Evolutionary conservation across 805 yeast species (phyloP).

Genomic region (Cyberlindnera euphorbiae): DNA sequence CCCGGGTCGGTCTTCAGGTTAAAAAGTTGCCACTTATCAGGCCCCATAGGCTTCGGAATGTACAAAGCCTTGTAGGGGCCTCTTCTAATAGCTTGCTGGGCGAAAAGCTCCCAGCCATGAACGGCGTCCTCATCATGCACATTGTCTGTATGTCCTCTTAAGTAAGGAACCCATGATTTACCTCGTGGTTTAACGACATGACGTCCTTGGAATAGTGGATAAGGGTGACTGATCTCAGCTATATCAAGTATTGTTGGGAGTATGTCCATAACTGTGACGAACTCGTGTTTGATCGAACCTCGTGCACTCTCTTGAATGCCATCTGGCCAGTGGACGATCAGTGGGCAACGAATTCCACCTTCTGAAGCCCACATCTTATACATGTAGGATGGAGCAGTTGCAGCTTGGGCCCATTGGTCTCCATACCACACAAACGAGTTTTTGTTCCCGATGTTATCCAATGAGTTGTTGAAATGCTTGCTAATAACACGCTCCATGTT

Average conservation of each 20-base stretch:
- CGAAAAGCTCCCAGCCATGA: constrained; percentile 55
- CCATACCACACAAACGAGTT: constrained; percentile 49
- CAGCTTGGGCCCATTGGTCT: constrained; percentile 60
- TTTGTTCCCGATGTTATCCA: constrained; percentile 43
- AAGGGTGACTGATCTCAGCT: constrained; percentile 43
- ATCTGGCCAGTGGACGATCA: constrained; percentile 42
- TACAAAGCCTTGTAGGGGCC: constrained; percentile 45
- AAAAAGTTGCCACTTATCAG: constrained; percentile 46
- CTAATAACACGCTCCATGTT: constrained; percentile 19
- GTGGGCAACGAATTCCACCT: constrained; percentile 57
- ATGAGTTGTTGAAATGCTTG: constrained; percentile 37
- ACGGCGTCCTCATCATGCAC: constrained; percentile 35
- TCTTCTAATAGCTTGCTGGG: constrained; percentile 50
- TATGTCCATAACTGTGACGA: constrained; percentile 56
- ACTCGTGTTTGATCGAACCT: constrained; percentile 35
- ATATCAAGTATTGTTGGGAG: constrained; percentile 51
- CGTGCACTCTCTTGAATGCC: constrained; percentile 15
- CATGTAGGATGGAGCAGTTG: constrained; percentile 51
- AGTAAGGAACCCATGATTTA: constrained; percentile 38
- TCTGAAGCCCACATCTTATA: constrained; percentile 55
- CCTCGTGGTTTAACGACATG: constrained; percentile 43
- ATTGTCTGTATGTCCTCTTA: constrained; percentile 26
- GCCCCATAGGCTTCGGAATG: constrained; percentile 45
- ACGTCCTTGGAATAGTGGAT: constrained; percentile 36
- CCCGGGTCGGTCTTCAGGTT: constrained; percentile 43